A percentile compares a stretch with the other conserved stretches of the same genome.
Conservation (phyloP, 2,329 filamentous ascomycete genomes). For the Cladosporium sp. region DNA sequence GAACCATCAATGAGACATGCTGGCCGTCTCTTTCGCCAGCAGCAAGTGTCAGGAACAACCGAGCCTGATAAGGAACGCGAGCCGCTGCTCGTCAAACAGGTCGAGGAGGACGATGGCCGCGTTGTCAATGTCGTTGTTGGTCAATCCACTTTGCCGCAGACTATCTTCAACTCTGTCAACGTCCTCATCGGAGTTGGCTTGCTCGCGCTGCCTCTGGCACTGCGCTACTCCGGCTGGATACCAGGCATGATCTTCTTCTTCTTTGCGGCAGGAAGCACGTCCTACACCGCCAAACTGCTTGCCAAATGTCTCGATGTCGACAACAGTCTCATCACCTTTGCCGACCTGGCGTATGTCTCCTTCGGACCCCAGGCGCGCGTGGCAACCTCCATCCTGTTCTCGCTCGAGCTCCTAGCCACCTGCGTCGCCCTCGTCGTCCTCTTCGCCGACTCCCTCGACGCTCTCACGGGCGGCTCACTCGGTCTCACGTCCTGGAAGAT, state of each 20-base stretch:
- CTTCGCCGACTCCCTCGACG: constrained; percentile 87
- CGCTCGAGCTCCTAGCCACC: constrained; percentile 77
- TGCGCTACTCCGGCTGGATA: constrained; percentile 85
- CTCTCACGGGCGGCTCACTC: constrained; percentile 64
- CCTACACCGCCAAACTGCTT: constrained; percentile 79
- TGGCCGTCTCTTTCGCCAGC: constrained; percentile 45
- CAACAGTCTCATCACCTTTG: constrained; percentile 82
- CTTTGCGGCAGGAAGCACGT: constrained; percentile 69
- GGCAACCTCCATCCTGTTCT: constrained; percentile 79
- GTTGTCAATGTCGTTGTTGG: constrained; percentile 80
- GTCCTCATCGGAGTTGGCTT: constrained; percentile 87
- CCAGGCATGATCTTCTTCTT: constrained; percentile 71
- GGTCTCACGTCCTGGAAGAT: constrained; percentile 75
- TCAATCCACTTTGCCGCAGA: constrained; percentile 92
- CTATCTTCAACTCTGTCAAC: constrained; percentile 93
- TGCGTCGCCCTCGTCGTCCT: constrained; percentile 86
- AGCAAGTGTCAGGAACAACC: constrained; percentile 38
- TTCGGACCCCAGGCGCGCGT: constrained; percentile 79
- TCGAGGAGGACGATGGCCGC: constrained; percentile 79
- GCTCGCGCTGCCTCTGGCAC: constrained; percentile 78
- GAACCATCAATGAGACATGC: constrained; percentile 54
- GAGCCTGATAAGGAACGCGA: constrained; percentile 49
- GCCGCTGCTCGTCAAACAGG: constrained; percentile 79
- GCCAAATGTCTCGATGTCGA: constrained; percentile 87
- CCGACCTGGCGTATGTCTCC: constrained; percentile 84